Evolutionary conservation across 208 protist species (phyloP).

Genomic region (Leishmania guyanensis): DNA sequence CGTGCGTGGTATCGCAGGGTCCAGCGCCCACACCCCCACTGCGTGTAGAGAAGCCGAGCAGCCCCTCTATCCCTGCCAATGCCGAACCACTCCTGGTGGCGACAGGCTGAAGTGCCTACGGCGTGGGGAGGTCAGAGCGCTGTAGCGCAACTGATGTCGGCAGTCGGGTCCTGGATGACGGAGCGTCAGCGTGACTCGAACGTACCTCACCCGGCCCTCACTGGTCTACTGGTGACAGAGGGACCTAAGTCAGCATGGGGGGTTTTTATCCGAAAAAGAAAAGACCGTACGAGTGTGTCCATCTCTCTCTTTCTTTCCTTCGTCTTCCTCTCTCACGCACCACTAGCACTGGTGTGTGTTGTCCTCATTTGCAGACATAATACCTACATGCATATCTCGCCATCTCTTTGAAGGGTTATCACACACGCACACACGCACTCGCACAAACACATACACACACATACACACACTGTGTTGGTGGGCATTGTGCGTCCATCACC

Average conservation of each 20-base stretch:
- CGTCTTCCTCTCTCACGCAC: neutral
- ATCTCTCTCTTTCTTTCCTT: neutral
- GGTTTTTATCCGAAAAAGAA: neutral
- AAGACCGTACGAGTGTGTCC: neutral
- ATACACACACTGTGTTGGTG: neutral
- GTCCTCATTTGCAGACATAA: neutral
- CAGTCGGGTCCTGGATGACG: neutral
- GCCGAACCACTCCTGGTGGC: neutral
- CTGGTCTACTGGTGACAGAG: neutral
- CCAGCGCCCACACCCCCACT: neutral
- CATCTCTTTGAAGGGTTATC: neutral
- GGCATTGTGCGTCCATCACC: neutral
- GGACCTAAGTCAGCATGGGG: neutral
- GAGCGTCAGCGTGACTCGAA: neutral
- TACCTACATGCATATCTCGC: too few relatives aligned
- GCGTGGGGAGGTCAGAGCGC: neutral
- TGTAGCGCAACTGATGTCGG: neutral
- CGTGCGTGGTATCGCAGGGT: neutral
- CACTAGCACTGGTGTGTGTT: neutral
- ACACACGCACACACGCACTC: too few relatives aligned
- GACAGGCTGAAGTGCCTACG: neutral
- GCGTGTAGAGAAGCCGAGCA: neutral
- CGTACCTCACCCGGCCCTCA: neutral
- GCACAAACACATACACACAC: too few relatives aligned
- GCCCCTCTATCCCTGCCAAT: neutral